phyloP scores from a whole-genome alignment of 2,329 filamentous ascomycete genomes.

The Moelleriella libera region DNA sequence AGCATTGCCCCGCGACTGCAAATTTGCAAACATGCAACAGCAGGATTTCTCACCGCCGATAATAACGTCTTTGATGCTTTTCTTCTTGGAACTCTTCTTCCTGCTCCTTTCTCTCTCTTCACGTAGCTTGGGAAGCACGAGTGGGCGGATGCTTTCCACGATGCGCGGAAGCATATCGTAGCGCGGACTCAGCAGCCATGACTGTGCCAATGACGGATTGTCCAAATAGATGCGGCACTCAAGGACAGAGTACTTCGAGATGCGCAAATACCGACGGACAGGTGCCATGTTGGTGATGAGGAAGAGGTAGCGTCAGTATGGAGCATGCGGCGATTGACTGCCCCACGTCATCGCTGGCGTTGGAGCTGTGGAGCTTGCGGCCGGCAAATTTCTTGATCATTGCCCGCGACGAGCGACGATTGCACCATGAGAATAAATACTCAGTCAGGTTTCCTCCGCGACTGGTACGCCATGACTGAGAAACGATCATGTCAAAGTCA shows the following conservation, averaged over 20 bases:
- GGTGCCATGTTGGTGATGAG: slow-evolving; percentile 52
- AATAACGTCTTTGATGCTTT: slow-evolving; percentile 77
- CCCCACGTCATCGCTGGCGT: slow-evolving; percentile 1
- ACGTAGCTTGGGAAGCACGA: slow-evolving; percentile 79
- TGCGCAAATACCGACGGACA: slow-evolving; percentile 76
- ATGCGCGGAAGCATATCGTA: slow-evolving; percentile 68
- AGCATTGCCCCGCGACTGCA: neutral
- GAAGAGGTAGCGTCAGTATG: neutral
- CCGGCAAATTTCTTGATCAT: neutral
- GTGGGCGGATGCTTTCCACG: slow-evolving; percentile 70
- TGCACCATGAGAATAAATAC: too few species aligned
- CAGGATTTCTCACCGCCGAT: slow-evolving; percentile 44
- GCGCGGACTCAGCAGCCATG: slow-evolving; percentile 70
- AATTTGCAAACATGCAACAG: neutral
- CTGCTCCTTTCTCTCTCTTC: slow-evolving; percentile 59
- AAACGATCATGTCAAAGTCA: slow-evolving; percentile 34
- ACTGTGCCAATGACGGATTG: slow-evolving; percentile 66
- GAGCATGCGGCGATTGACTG: neutral
- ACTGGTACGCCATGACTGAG: slow-evolving; percentile 12
- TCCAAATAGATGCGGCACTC: slow-evolving; percentile 95
- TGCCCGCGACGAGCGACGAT: too few species aligned
- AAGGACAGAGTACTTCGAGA: slow-evolving; percentile 87
- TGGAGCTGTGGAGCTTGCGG: neutral
- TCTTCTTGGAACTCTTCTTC: slow-evolving; percentile 57
- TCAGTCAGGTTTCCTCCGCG: slow-evolving; percentile 1